Evolutionary conservation across 257 asterid species (phyloP).

Genomic region (Gentiana macrophylla): DNA sequence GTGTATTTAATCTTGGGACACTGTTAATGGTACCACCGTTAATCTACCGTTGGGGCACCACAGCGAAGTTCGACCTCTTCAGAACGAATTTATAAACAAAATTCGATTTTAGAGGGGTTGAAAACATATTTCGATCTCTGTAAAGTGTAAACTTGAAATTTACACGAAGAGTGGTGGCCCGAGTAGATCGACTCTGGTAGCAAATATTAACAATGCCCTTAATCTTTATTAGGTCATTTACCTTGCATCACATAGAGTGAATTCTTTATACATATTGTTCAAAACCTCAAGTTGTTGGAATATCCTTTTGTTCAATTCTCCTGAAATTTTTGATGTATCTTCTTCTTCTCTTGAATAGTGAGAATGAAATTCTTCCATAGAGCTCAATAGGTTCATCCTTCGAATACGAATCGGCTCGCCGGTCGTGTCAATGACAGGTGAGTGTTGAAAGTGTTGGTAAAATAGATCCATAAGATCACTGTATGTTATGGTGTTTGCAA

Average conservation of each 20-base stretch:
- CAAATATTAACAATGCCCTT: too few relatives aligned
- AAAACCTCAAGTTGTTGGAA: slow-evolving; percentile 53
- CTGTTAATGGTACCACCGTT: too few relatives aligned
- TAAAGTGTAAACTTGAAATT: too few relatives aligned
- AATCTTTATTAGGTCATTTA: slow-evolving; percentile 7
- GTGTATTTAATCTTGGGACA: too few relatives aligned
- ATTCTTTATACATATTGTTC: slow-evolving; percentile 72
- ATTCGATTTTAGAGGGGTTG: too few relatives aligned
- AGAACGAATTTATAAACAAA: too few relatives aligned
- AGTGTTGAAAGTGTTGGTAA: slow-evolving; percentile 54
- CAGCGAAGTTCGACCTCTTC: too few relatives aligned
- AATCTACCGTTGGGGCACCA: too few relatives aligned
- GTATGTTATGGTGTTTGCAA: slow-evolving; percentile 65
- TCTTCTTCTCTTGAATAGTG: slow-evolving; percentile 50
- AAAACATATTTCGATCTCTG: too few relatives aligned
- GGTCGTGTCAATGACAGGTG: slow-evolving; percentile 55
- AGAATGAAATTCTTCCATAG: slow-evolving; percentile 78
- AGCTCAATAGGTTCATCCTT: slow-evolving; percentile 62
- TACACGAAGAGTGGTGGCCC: too few relatives aligned
- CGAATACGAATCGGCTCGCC: slow-evolving; percentile 69
- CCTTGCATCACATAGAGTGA: slow-evolving; percentile 94
- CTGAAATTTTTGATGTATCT: background rate
- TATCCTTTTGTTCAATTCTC: slow-evolving; percentile 39
- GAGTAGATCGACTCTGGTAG: too few relatives aligned
- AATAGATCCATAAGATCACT: slow-evolving; percentile 57